A percentile compares a stretch with the other conserved stretches of the same genome.
Conservation (phyloP, 306 rosid species). For the Gastrolobium bilobum region DNA sequence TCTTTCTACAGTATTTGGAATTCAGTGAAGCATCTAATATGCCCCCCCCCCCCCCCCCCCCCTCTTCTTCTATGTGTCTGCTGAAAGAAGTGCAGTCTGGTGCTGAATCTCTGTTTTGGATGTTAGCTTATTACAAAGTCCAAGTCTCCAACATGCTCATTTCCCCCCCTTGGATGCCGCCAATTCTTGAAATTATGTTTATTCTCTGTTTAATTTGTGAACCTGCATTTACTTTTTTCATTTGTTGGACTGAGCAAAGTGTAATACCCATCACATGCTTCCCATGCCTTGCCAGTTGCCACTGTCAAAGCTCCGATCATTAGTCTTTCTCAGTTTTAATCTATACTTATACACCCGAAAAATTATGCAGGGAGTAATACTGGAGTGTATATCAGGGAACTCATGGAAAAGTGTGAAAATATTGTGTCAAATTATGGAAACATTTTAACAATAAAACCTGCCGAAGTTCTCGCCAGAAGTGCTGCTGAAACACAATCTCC, state of each 20-base stretch:
- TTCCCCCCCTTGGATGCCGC: too few relatives aligned
- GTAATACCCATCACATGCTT: constrained; percentile 31
- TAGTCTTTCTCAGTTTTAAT: constrained; percentile 23
- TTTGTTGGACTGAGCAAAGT: constrained; percentile 32
- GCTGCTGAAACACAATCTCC: constrained; percentile 61
- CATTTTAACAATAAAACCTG: constrained; percentile 58
- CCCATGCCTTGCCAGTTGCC: constrained; percentile 23
- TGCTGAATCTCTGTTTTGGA: constrained; percentile 7
- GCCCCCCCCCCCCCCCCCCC: too few relatives aligned
- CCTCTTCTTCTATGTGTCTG: constrained; percentile 16
- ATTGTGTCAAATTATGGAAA: constrained; percentile 54
- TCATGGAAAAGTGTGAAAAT: constrained; percentile 71
- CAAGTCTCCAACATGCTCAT: background rate
- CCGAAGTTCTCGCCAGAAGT: constrained; percentile 64
- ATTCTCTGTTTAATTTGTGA: constrained; percentile 20
- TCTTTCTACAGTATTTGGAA: constrained; percentile 34
- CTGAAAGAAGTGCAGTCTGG: constrained; percentile 36
- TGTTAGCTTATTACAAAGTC: constrained; percentile 5
- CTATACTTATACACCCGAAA: constrained; percentile 13
- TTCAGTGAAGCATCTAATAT: constrained; percentile 28
- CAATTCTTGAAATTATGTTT: constrained; percentile 34
- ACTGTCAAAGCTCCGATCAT: constrained; percentile 24
- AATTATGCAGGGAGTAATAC: constrained; percentile 58
- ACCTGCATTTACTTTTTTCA: constrained; percentile 35
- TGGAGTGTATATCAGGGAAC: constrained; percentile 65